Percentiles rank a stretch among this genome's conserved stretches.
Conservation (phyloP, 495 filamentous ascomycete species). For the Mycothermus thermophilus region DNA sequence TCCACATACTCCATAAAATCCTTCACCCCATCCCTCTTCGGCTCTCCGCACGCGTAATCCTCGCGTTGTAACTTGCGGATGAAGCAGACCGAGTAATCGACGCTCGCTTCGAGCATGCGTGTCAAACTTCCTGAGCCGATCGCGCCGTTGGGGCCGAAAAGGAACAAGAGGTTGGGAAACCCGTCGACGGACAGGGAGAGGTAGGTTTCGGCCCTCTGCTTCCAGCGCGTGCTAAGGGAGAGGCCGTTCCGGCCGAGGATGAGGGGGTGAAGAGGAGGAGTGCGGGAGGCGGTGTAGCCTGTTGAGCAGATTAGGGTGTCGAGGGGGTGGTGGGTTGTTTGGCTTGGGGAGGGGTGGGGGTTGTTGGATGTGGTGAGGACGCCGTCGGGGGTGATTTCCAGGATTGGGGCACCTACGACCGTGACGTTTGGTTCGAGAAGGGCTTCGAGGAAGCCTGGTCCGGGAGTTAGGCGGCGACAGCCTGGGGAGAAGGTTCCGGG, state of each 20-base stretch:
- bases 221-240: slow-evolving; percentile 36
- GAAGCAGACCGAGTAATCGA: slow-evolving; percentile 48
- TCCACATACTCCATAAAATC: slow-evolving; percentile 49
- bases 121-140: slow-evolving; percentile 44
- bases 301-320: slow-evolving; percentile 56
- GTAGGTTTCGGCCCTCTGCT: slow-evolving; percentile 44
- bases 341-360: no score
- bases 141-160: slow-evolving; percentile 46
- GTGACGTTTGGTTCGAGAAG: slow-evolving; percentile 47
- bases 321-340: slow-evolving; percentile 3
- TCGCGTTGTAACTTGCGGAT: slow-evolving; percentile 55
- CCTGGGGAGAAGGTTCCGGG: slow-evolving; percentile 53
- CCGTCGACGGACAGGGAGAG: slow-evolving; percentile 46
- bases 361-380: slow-evolving; percentile 36
- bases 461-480: slow-evolving; percentile 60
- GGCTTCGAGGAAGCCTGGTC: slow-evolving; percentile 57
- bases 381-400: slow-evolving; percentile 36
- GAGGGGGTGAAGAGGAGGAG: slow-evolving; percentile 48
- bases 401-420: slow-evolving; percentile 42
- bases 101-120: slow-evolving; percentile 41
- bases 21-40: slow-evolving; percentile 38
- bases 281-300: slow-evolving; percentile 45
- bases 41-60: slow-evolving; percentile 45
- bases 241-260: slow-evolving; percentile 38
- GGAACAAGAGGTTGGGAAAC: slow-evolving; percentile 55